Conservation (phyloP, 306 rosid species). For the Rosa chinensis region DNA sequence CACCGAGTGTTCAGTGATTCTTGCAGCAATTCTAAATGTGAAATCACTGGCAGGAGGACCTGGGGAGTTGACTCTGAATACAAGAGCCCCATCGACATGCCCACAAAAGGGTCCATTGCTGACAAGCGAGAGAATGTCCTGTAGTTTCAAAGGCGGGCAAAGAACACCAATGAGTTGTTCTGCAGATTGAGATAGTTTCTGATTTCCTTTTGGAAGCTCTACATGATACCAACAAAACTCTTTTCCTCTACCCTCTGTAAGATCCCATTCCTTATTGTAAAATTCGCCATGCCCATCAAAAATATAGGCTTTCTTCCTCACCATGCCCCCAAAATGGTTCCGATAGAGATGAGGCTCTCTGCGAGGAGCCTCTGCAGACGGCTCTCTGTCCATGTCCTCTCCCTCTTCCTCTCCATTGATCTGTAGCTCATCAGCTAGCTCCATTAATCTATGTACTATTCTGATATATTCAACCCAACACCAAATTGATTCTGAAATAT, state of each 20-base stretch:
- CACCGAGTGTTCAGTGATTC: slow-evolving; percentile 75
- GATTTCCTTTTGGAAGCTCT: slow-evolving; percentile 86
- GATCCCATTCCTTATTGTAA: slow-evolving; percentile 85
- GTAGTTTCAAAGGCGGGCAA: slow-evolving; percentile 94
- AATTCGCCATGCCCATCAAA: slow-evolving; percentile 79
- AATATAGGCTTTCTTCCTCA: slow-evolving; percentile 78
- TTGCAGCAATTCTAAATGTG: slow-evolving; percentile 87
- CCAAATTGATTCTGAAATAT: slow-evolving; percentile 8
- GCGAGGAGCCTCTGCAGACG: slow-evolving; percentile 36
- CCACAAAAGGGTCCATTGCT: slow-evolving; percentile 99
- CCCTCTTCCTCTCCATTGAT: slow-evolving; percentile 40
- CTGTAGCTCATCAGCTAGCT: slow-evolving; percentile 40
- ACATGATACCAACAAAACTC: slow-evolving; percentile 98
- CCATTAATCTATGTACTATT: slow-evolving; percentile 45
- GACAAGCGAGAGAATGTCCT: slow-evolving; percentile 93
- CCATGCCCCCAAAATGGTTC: slow-evolving; percentile 47
- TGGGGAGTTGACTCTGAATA: slow-evolving; percentile 91
- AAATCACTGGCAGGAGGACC: slow-evolving; percentile 87
- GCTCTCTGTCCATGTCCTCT: slow-evolving; percentile 56
- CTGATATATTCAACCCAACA: slow-evolving; percentile 22
- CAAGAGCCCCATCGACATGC: slow-evolving; percentile 88
- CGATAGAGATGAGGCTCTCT: slow-evolving; percentile 40
- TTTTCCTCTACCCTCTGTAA: slow-evolving; percentile 52
- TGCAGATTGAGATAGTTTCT: slow-evolving; percentile 76
- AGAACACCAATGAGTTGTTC: slow-evolving; percentile 76